These are phyloP conservation scores for Colletotrichum sp. DNA, from an alignment of 2,329 filamentous ascomycete genomes.

Conservation along the genomic window DNA sequence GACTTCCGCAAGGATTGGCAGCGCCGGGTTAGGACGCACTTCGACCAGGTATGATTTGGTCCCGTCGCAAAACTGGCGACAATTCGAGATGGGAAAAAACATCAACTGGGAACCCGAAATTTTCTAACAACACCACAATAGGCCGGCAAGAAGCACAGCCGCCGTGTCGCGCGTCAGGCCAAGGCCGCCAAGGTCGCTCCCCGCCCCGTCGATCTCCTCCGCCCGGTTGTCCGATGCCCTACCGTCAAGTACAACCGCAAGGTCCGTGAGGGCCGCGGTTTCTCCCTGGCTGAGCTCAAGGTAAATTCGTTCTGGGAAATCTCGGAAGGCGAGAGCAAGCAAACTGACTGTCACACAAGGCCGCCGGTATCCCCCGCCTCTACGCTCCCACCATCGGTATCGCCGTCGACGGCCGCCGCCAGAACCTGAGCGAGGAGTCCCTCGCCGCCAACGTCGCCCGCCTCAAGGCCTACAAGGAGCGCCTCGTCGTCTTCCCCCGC, in stretches of 20 bases:
- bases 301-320: constrained; percentile 55
- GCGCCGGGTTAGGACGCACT: constrained; percentile 97
- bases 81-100: constrained; percentile 22
- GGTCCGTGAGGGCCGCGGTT: constrained; percentile 94
- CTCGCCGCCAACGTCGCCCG: constrained; percentile 94
- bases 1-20: constrained; percentile 99
- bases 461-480: constrained; percentile 96
- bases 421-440: constrained; percentile 96
- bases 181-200: constrained; percentile 97
- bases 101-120: constrained; percentile 24
- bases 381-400: constrained; percentile 97
- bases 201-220: constrained; percentile 95
- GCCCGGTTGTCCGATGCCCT: constrained; percentile 96
- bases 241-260: constrained; percentile 99
- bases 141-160: constrained; percentile 95
- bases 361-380: constrained; percentile 93
- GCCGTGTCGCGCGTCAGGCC: constrained; percentile 87
- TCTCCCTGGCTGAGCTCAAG: constrained; percentile 98
- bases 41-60: constrained; percentile 87
- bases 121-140: constrained; percentile 40
- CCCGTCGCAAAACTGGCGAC: constrained; percentile 17
- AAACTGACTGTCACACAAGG: constrained; percentile 54
- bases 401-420: constrained; percentile 92
- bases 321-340: neutral
- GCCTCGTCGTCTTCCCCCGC: constrained; percentile 97